Evolutionary conservation across 345 rosid genomes (phyloP), one percentile per base, ranked within the genome.

Genomic region (Populus euphratica): DNA sequence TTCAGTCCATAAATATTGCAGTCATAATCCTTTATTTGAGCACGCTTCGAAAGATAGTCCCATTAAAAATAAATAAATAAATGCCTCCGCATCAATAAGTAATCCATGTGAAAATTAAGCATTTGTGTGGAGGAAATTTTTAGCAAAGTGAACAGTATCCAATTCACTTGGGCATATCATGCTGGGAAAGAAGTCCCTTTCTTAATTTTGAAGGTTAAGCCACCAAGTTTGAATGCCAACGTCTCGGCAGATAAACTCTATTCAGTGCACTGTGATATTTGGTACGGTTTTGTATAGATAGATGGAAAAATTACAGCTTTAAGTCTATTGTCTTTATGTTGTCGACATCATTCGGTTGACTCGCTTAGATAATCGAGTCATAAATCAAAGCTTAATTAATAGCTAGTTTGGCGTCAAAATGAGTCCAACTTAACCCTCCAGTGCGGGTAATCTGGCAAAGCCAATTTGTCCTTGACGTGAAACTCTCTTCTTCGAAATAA

Each of bases 1-100:
- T 4, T 33, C 0, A 5, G 33, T 31, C 0, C 4, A 31, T 2
- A 31, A 31, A 31, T 0, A 31, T 31, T 0, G 2, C 3, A 0
- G 5, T 33, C 36, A 5, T 33, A 4, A 33, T 33, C 36, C 5
- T 33, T 5, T 33, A 5, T 0, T 4, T 33, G 36, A 4, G 36
- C 36, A 33, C 5, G 0, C 36, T 33, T 4, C 36, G 36, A 33
- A 33, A 33, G 36, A 33, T 5, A 33, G 5, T 33, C 5, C 33
- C 29, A 27, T 27, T 2, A 31, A 31, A 31, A 31, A 31, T 2
- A 31, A 31, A 31, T 3, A 27, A 27, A 31, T 31, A 31, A 31
- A 31, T 31, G 33, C 0, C 33, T 31, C 2, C 4, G 36, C 36
- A 33, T 33, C 36, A 33, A 33, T 33, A 33, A 33, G 36, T 33